Evolutionary conservation across 2,329 filamentous ascomycete genomes (phyloP), one percentile per base, ranked within the genome.

Genomic region (Paecilomyces sp.): DNA sequence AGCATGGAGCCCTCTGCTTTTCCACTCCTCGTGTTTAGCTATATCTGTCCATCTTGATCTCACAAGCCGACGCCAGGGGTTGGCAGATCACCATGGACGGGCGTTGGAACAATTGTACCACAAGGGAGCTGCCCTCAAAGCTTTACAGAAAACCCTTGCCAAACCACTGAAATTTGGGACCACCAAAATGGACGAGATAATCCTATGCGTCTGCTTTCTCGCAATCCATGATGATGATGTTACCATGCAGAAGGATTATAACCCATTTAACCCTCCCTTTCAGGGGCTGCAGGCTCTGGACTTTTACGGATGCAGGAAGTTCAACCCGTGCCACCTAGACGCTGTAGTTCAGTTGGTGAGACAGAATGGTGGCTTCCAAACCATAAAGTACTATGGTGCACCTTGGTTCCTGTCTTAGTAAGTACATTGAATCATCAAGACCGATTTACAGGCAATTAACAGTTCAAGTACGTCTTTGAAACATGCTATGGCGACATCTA

Each of bases 361-460:
- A n/a, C 59, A 62, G 41, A 51, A 58, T 36, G 61, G 59, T 1
- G 61, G 59, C 31, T 61, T 62, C 33, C 33, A 61, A 18, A 58
- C 24, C 3, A 18, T 62, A 22, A 47, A 57, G 25, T 31, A 57
- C 25, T 61, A 57, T 28, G 60, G 54, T 22, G 33, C 54, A 12
- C 58, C 54, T 47, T 61, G 47, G 47, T 54, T 57, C 9, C 31
- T 61, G 30, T 55, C 60, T 11, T 60, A 61, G 60, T 60, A 18
- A 61, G 60, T 47, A 53, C 22, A 22, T 30, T 13, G 11, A 28
- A 13, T 53, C 22, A 3, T 30, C 22, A 15, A 6, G n/a, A 12
- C 7, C 3, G 25, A 24, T 25, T 53, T 18, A 13, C 22, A 25
- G 8, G 12, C 28, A 22, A 15, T 24, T 53, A 24, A 53, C 6